Evolutionary conservation across 352 stramenopile species (phyloP).

Genomic region (Globisporangium barbulae): DNA sequence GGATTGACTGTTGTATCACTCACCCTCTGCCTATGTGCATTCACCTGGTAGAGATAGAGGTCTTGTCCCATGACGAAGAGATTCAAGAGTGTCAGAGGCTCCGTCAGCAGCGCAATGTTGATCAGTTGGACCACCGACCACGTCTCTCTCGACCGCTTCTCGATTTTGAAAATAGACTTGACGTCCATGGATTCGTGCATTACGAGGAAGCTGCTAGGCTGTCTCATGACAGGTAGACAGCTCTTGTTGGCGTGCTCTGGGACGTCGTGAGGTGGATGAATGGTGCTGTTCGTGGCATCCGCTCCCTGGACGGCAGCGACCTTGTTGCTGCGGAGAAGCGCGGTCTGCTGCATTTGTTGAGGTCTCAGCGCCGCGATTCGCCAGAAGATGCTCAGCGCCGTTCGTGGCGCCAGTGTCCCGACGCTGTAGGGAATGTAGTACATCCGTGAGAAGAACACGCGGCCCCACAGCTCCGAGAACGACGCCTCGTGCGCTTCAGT

Average conservation of each 20-base stretch:
- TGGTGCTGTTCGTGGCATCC: neutral
- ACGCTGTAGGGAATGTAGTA: constrained; percentile 21
- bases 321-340: neutral
- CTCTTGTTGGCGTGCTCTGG: neutral
- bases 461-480: neutral
- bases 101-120: constrained; percentile 28
- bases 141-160: constrained; percentile 11
- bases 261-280: neutral
- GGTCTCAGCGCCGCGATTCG: neutral
- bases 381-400: constrained; percentile 22
- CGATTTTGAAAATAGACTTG: constrained; percentile 1
- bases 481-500: neutral
- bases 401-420: constrained; percentile 9
- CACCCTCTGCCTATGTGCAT: neutral
- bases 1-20: neutral
- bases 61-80: constrained; percentile 14
- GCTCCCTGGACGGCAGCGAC: neutral
- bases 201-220: neutral
- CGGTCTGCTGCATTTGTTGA: neutral
- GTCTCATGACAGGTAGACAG: neutral
- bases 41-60: constrained; percentile 23
- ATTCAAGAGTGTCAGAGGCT: constrained; percentile 20
- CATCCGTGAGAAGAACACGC: constrained; percentile 5
- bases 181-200: neutral
- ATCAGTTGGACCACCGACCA: constrained; percentile 25